phyloP scores from a whole-genome alignment of 1,284 basidiomycete species.

The Sanguinoderma infundibulare region DNA sequence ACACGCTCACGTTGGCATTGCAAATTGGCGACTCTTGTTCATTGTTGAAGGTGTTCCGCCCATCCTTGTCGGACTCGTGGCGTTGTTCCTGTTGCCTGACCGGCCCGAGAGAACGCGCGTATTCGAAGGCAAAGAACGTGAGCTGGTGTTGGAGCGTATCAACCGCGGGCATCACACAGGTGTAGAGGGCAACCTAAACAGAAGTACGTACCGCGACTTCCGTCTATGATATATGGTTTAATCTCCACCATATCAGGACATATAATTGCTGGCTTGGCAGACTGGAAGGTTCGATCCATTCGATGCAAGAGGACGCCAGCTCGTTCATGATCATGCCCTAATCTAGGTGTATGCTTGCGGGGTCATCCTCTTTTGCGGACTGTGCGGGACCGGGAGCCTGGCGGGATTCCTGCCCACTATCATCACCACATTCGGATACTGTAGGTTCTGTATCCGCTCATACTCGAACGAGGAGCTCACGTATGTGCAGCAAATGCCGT shows the following conservation, averaged over 20 bases:
- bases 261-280: conserved; percentile 65
- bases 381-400: conserved; percentile 78
- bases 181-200: conserved; percentile 66
- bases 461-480: neutral
- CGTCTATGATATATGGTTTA: no score
- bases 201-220: conserved; percentile 47
- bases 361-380: conserved; percentile 79
- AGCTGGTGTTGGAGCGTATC: conserved; percentile 74
- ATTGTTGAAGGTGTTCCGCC: conserved; percentile 79
- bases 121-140: conserved; percentile 74
- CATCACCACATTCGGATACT: conserved; percentile 71
- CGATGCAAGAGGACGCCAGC: neutral
- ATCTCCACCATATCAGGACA: conserved; percentile 46
- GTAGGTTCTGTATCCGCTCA: conserved; percentile 31
- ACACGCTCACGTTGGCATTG: conserved; percentile 52
- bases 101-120: conserved; percentile 78
- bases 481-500: conserved; percentile 47
- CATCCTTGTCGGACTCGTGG: conserved; percentile 68
- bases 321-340: neutral
- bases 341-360: conserved; percentile 63
- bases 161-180: conserved; percentile 74
- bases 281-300: conserved; percentile 61
- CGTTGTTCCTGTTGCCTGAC: conserved; percentile 72
- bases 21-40: conserved; percentile 74
- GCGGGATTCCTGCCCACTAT: conserved; percentile 88